Conservation (phyloP, 176 grass and related monocot genomes). For the Leersia perrieri region DNA sequence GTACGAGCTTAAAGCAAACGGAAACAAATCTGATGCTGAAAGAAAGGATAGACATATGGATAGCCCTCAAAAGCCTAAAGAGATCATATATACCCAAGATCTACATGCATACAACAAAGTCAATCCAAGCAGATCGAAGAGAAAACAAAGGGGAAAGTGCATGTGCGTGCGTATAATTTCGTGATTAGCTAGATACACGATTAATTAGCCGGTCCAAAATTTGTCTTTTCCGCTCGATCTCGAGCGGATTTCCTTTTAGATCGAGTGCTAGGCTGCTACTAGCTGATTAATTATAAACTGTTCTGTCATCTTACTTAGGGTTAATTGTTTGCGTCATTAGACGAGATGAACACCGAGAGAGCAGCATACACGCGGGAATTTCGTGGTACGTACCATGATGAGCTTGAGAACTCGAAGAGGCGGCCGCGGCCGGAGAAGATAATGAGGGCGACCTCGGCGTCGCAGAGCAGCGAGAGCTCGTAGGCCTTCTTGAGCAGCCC, state of each 20-base stretch:
- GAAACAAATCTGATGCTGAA: neutral
- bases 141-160: neutral
- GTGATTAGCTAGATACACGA: neutral
- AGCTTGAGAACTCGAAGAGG: slow-evolving; percentile 93
- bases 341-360: no score
- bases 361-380: no score
- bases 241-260: neutral
- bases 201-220: neutral
- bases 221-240: neutral
- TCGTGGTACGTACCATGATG: slow-evolving; percentile 40
- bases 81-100: neutral
- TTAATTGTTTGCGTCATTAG: neutral
- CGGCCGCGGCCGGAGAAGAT: slow-evolving; percentile 92
- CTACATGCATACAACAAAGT: neutral
- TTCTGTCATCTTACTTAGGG: neutral
- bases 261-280: no score
- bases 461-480: slow-evolving; percentile 83
- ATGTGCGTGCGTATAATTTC: neutral
- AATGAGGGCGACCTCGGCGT: slow-evolving; percentile 89
- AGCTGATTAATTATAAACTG: neutral
- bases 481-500: slow-evolving; percentile 93
- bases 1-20: neutral
- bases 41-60: neutral
- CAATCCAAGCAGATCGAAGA: neutral
- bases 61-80: neutral